Evolutionary conservation across 2,329 filamentous ascomycete genomes (phyloP), one percentile per base, ranked within the genome.

Genomic region (Aspergillus piperis): DNA sequence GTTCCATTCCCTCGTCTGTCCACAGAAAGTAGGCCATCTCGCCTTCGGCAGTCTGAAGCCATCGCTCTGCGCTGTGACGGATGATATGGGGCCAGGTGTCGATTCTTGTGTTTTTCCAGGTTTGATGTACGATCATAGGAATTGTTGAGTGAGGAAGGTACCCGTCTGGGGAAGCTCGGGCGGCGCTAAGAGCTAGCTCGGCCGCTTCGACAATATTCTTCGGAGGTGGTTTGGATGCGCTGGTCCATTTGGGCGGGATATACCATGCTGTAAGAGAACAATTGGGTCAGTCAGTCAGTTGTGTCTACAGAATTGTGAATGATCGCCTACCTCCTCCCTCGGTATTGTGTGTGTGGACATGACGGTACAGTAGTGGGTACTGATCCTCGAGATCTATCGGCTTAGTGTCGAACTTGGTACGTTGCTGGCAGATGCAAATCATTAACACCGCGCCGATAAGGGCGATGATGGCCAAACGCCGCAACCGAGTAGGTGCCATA

Each of bases 11-110:
- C 2, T 68, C 67, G 30, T 75, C 73, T 13, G 71, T 68, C 73
- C 73, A 75, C n/a, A 75, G 61, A 50, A 75, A 66, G 48, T 74
- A 75, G 1, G 73, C 71, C 68, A 73, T 72, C 64, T 58, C 7
- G 62, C 64, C 54, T 8, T 67, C 61, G 4, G 68, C 66, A 5
- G 61, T 62, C 8, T 54, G 25, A 36, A 75, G 62, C 73, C 73
- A 75, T 53, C 60, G 63, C 51, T 75, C 72, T 1, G 70, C 66
- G 50, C 68, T 69, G 8, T 61, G 52, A 5, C 65, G 66, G 5
- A 70, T 64, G 17, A 61, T 56, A 8, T 65, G 61, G 0, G 70
- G 63, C 71, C 71, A 75, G 3, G 65, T 66, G 42, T 70, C 63
- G 15, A 68, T 59, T 17, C 58, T 49, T 0, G 69, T 71, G 39